A percentile compares a stretch with the other conserved stretches of the same genome.
Evolutionary conservation across 805 yeast species (phyloP).

Genomic region (Saturnispora hagleri): DNA sequence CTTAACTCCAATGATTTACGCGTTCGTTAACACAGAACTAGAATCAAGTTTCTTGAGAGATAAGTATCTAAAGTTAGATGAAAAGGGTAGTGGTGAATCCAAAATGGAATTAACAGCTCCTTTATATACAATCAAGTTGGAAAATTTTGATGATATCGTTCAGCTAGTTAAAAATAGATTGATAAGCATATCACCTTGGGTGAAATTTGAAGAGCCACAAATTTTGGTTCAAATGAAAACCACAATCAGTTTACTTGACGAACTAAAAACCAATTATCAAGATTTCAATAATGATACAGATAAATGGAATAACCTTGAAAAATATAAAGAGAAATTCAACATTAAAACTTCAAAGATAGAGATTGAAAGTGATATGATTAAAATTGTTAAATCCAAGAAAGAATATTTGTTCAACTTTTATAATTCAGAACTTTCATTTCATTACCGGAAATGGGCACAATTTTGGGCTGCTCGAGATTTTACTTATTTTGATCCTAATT

Average conservation of each 20-base stretch:
- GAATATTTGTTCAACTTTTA: conserved; percentile 22
- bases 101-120: conserved; percentile 22
- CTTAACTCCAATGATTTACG: conserved; percentile 70
- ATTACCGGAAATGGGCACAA: conserved; percentile 61
- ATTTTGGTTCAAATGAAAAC: conserved; percentile 20
- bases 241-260: conserved; percentile 24
- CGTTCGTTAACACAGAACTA: conserved; percentile 65
- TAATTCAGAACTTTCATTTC: conserved; percentile 25
- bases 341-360: conserved; percentile 13
- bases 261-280: conserved; percentile 20
- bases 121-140: conserved; percentile 19
- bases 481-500: conserved; percentile 53
- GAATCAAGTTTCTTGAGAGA: conserved; percentile 72
- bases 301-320: not conserved
- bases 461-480: conserved; percentile 35
- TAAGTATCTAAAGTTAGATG: conserved; percentile 41
- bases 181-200: conserved; percentile 80
- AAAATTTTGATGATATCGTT: conserved; percentile 21
- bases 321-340: not conserved
- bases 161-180: conserved; percentile 37
- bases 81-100: not conserved
- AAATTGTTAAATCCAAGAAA: conserved; percentile 29
- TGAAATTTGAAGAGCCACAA: conserved; percentile 59
- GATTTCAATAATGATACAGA: conserved; percentile 19
- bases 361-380: conserved; percentile 24